Base-by-base conservation (phyloP, 2,329 filamentous ascomycete genomes). In the Aspergillus proliferans region DNA sequence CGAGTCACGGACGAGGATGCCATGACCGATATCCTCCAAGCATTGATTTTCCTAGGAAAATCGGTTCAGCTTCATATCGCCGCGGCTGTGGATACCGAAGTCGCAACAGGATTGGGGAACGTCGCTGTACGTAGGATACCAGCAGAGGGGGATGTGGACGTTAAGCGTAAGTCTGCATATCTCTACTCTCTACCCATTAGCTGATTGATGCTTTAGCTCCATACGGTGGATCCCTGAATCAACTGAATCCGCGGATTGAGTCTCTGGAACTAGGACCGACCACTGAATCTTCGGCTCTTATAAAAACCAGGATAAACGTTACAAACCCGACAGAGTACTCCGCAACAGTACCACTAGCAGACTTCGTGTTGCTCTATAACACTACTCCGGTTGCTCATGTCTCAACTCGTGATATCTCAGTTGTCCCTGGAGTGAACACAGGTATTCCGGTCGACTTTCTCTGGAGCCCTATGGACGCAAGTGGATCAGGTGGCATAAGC, bases 321-420 rank as follows among this genome's bases (percentile, higher is more conserved):
- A 94, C 88, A 3, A 98, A 98, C 62, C 91, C 92, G 1, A 95
- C 91, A 0, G 79, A 84, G 3, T 96, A 97, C 66, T 84, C 87
- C 4, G 91, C 89, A 3, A 76, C 75, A 2, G 76, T 97, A n/a
- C 92, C 92, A 1, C 92, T 83, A 53, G 71, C 88, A 54, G 90
- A 86, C 63, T 78, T 95, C 40, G 82, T 90, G 53, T 71, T 97
- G 39, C 66, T 87, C 26, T 83, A 82, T 59, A 91, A 94, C 59
- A 82, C 78, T 9, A 85, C 85, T 0, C 66, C 86, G 6, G 74
- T 98, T 30, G 93, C 87, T 28, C 86, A 92, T 64, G 84, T 87
- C 10, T 85, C 79, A 0, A 81, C 83, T 2, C 74, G 76, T 48
- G 74, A 91, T 59, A 62, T 91, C 18, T 69, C 76, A 6, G 70